Conservation (phyloP, 2,329 filamentous ascomycete species). For the Lachnellula suecica region DNA sequence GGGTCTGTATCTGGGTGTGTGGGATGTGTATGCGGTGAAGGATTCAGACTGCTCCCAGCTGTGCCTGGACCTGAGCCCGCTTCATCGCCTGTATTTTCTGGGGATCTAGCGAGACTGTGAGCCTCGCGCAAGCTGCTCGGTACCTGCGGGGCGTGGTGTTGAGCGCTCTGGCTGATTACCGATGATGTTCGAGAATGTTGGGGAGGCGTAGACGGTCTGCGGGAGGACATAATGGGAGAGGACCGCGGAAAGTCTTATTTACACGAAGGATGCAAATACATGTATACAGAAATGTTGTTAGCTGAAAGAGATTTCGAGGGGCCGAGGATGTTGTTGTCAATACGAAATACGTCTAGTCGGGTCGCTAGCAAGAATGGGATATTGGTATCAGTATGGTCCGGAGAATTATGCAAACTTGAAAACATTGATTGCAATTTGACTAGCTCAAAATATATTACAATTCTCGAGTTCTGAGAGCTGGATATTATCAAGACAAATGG, state of each 20-base stretch:
- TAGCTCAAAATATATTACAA: too few species aligned
- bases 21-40: constrained; percentile 22
- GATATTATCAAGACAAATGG: too few species aligned
- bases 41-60: constrained; percentile 20
- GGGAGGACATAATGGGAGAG: constrained; percentile 5
- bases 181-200: constrained; percentile 2
- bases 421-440: too few species aligned
- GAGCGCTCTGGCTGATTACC: constrained; percentile 1
- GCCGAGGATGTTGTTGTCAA: background rate
- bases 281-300: background rate
- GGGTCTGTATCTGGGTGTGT: constrained; percentile 18
- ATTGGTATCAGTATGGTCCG: too few species aligned
- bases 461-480: too few species aligned
- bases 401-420: too few species aligned
- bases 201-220: constrained; percentile 2
- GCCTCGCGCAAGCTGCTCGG: constrained; percentile 25
- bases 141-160: constrained; percentile 18
- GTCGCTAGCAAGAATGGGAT: too few species aligned
- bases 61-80: background rate
- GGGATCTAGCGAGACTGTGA: constrained; percentile 18
- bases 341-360: too few species aligned
- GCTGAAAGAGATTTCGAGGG: background rate
- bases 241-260: background rate
- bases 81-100: constrained; percentile 13
- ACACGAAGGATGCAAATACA: background rate